A percentile compares a stretch with the other conserved stretches of the same genome.
phyloP scores from a whole-genome alignment of 192 early-diverging fungal species.

The Mortierella alpina region DNA sequence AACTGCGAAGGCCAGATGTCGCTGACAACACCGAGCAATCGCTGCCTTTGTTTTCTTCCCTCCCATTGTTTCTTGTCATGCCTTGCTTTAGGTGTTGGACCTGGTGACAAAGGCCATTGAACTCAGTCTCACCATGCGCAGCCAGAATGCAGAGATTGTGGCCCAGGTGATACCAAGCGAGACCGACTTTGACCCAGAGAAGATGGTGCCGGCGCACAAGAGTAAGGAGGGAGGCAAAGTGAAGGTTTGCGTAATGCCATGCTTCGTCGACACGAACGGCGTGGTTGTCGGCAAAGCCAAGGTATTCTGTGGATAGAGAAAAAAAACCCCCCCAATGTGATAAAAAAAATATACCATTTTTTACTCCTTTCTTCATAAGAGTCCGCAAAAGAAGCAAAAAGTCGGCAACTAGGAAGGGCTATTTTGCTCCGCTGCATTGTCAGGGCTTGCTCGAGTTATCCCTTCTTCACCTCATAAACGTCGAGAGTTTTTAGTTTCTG shows the following conservation, averaged over 20 bases:
- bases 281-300: constrained; percentile 49
- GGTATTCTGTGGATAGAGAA: constrained; percentile 46
- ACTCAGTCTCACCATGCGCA: constrained; percentile 56
- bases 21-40: no score
- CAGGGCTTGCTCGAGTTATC: no score
- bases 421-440: no score
- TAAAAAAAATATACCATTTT: no score
- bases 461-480: no score
- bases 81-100: constrained; percentile 33
- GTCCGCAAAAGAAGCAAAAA: no score
- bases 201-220: constrained; percentile 50
- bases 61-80: neutral
- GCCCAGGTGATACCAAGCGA: constrained; percentile 25
- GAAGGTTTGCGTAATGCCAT: constrained; percentile 46
- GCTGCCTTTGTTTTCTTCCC: neutral
- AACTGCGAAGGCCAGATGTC: neutral
- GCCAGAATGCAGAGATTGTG: constrained; percentile 49
- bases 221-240: constrained; percentile 50
- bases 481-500: no score
- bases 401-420: no score
- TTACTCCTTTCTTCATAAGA: no score
- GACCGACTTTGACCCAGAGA: constrained; percentile 35
- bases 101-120: constrained; percentile 55
- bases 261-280: constrained; percentile 51
- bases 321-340: neutral